Conservation (phyloP, 441 rosid species). For the Hura crepitans region DNA sequence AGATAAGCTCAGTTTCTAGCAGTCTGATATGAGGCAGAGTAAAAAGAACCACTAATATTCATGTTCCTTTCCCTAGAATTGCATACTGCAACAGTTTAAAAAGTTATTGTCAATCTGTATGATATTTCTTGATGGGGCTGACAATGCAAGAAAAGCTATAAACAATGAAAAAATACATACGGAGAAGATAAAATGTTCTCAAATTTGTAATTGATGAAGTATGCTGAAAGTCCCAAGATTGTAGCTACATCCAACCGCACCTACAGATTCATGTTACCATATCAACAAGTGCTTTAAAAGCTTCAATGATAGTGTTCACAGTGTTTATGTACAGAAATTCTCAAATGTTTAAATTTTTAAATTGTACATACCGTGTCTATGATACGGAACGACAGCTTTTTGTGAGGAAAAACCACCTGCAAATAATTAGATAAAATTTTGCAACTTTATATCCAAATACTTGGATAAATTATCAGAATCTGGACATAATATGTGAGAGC, state of each 20-base stretch:
- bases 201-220: constrained; percentile 84
- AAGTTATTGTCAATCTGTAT: neutral
- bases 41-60: neutral
- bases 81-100: neutral
- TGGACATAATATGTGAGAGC: constrained; percentile 20
- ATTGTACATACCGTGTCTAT: constrained; percentile 76
- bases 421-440: constrained; percentile 26
- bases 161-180: constrained; percentile 40
- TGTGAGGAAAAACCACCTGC: constrained; percentile 93
- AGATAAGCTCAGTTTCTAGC: neutral
- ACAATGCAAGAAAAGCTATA: neutral
- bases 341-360: neutral
- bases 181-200: constrained; percentile 82
- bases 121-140: constrained; percentile 1
- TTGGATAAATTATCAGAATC: constrained; percentile 13
- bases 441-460: constrained; percentile 23
- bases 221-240: constrained; percentile 85
- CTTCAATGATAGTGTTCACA: constrained; percentile 3
- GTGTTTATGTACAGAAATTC: neutral
- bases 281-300: constrained; percentile 21
- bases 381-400: constrained; percentile 90
- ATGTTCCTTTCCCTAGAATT: constrained; percentile 1
- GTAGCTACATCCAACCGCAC: constrained; percentile 84
- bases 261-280: constrained; percentile 40
- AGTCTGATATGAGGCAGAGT: neutral